Conservation (phyloP, 2,329 filamentous ascomycete species). For the Esteya vermicola region DNA sequence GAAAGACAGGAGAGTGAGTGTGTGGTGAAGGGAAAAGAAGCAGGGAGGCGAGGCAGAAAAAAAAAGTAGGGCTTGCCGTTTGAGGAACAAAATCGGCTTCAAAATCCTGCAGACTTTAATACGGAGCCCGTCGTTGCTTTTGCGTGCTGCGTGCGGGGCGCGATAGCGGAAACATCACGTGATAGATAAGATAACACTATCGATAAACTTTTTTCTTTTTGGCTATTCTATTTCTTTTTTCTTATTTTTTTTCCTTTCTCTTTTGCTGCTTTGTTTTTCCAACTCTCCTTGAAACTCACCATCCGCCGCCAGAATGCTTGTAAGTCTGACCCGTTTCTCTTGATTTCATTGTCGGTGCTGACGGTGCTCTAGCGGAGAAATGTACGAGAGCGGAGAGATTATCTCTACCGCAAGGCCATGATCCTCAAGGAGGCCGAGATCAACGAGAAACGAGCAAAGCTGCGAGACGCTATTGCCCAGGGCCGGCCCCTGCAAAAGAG, state of each 20-base stretch:
- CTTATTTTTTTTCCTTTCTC: background rate
- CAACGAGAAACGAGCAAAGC: slow-evolving; percentile 74
- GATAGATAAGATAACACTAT: background rate
- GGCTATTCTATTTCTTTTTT: background rate
- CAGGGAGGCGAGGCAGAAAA: no score
- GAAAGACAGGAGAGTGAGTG: background rate
- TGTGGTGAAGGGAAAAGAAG: background rate
- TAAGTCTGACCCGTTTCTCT: slow-evolving; percentile 10
- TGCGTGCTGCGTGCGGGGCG: slow-evolving; percentile 9
- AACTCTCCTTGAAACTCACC: background rate
- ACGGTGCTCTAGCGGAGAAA: slow-evolving; percentile 42
- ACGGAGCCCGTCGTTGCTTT: slow-evolving; percentile 1
- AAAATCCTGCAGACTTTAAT: slow-evolving; percentile 1
- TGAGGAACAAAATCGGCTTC: background rate
- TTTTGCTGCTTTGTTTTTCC: background rate
- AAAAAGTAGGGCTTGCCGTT: background rate
- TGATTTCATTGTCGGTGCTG: slow-evolving; percentile 16
- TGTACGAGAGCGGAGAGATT: slow-evolving; percentile 67
- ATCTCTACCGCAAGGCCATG: slow-evolving; percentile 81
- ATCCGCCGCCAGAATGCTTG: slow-evolving; percentile 8
- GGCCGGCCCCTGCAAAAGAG: slow-evolving; percentile 72
- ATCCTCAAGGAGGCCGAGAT: slow-evolving; percentile 85
- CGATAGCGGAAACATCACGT: background rate
- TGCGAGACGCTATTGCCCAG: slow-evolving; percentile 74
- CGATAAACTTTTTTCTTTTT: slow-evolving; percentile 5